A percentile compares a stretch with the other conserved stretches of the same genome.
These are phyloP conservation scores for Cladorrhinum sp. DNA, from an alignment of 2,329 filamentous ascomycete species.

Conservation along the genomic window DNA sequence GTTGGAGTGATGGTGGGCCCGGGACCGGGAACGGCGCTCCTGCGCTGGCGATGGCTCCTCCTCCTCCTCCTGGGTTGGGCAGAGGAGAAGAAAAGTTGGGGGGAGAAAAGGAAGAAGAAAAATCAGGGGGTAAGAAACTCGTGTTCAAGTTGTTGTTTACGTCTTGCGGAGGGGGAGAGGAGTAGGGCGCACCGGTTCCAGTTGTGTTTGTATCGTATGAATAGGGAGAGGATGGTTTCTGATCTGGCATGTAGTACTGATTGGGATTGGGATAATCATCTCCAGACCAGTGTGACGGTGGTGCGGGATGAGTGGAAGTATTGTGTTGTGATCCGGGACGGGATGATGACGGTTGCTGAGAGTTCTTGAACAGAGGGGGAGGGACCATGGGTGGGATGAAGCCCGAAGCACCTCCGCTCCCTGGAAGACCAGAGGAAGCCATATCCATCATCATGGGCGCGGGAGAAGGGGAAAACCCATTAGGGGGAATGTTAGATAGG, in stretches of 20 bases:
- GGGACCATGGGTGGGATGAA: conserved; percentile 1
- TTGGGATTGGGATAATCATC: too few species aligned
- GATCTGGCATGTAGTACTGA: not conserved
- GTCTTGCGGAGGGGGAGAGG: not conserved
- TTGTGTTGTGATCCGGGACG: not conserved
- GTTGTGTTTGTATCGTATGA: not conserved
- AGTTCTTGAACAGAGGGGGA: not conserved
- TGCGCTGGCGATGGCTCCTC: not conserved
- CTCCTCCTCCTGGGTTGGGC: not conserved
- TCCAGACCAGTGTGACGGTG: too few species aligned
- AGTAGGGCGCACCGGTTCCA: too few species aligned
- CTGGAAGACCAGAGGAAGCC: not conserved
- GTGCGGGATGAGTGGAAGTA: too few species aligned
- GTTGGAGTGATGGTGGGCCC: not conserved
- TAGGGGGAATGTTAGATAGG: not conserved
- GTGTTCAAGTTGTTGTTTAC: not conserved
- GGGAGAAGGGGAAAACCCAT: not conserved
- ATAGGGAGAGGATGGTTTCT: not conserved
- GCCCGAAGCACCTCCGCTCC: not conserved
- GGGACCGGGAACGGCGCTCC: conserved; percentile 13
- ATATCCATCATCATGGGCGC: too few species aligned
- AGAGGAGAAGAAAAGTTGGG: too few species aligned
- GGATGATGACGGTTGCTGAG: not conserved
- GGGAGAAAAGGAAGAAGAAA: too few species aligned
- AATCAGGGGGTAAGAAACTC: too few species aligned